Conservation (phyloP, 352 stramenopile species). For the Phytophthora kernoviae region DNA sequence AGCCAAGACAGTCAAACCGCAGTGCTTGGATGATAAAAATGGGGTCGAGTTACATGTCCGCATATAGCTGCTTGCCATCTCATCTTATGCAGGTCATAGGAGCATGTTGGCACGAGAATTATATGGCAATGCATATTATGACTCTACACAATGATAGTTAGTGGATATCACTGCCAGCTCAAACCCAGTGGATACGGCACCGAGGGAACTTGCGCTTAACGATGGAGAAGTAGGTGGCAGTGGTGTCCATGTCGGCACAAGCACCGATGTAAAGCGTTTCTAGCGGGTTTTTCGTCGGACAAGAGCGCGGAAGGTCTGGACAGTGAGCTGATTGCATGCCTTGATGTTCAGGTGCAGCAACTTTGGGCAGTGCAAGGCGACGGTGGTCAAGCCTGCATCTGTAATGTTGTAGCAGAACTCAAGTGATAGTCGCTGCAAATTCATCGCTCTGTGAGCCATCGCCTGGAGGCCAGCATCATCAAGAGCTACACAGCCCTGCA, state of each 20-base stretch:
- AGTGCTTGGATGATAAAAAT: conserved; percentile 5
- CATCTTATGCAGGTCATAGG: conserved; percentile 13
- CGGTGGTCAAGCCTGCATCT: conserved; percentile 53
- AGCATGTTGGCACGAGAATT: conserved; percentile 8
- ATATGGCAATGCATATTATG: conserved; percentile 22
- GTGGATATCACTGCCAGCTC: conserved; percentile 15
- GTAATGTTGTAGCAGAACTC: conserved; percentile 91
- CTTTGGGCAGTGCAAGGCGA: conserved; percentile 55
- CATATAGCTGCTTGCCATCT: conserved; percentile 9
- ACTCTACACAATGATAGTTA: conserved; percentile 18
- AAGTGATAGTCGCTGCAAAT: conserved; percentile 74
- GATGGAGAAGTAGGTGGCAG: conserved; percentile 54
- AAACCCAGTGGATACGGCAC: conserved; percentile 77
- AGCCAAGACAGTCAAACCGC: neutral
- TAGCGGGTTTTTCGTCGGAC: conserved; percentile 39
- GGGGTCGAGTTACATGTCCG: neutral
- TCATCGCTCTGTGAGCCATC: conserved; percentile 38
- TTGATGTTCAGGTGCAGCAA: conserved; percentile 85
- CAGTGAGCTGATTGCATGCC: conserved; percentile 85
- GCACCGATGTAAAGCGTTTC: conserved; percentile 70
- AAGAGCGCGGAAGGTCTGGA: conserved; percentile 59
- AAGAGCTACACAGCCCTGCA: conserved; percentile 72
- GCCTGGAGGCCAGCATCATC: conserved; percentile 58
- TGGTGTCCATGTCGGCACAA: conserved; percentile 72
- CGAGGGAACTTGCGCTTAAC: conserved; percentile 68